These are phyloP conservation scores for Ogataea dorogensis DNA, from an alignment of 805 yeast species.

Conservation along the genomic window DNA sequence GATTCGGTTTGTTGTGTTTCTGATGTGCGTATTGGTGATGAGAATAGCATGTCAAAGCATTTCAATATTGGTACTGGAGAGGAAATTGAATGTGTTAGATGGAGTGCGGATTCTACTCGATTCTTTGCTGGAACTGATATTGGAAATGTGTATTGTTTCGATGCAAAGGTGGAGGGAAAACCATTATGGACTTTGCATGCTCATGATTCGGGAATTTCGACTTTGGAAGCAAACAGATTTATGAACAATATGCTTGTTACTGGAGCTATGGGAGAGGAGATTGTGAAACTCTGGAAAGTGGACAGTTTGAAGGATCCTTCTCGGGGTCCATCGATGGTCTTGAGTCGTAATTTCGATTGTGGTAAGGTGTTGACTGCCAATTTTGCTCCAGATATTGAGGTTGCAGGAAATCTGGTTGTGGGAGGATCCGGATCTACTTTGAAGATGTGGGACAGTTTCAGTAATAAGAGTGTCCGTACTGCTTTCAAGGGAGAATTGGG, in stretches of 20 bases:
- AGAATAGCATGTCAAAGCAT: constrained; percentile 54
- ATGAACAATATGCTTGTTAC: constrained; percentile 77
- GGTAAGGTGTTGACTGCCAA: constrained; percentile 84
- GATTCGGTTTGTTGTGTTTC: constrained; percentile 79
- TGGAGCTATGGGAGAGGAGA: constrained; percentile 88
- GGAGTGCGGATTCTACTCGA: constrained; percentile 53
- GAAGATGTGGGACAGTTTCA: constrained; percentile 90
- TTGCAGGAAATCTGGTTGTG: constrained; percentile 74
- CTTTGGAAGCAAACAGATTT: constrained; percentile 65
- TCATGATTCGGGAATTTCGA: constrained; percentile 90
- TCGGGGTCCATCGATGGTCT: constrained; percentile 72
- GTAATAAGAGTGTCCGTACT: constrained; percentile 74
- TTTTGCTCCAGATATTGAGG: constrained; percentile 83
- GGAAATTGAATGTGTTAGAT: constrained; percentile 79
- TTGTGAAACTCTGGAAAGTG: constrained; percentile 84
- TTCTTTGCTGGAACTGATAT: constrained; percentile 89
- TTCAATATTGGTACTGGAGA: constrained; percentile 58
- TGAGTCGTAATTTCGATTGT: constrained; percentile 88
- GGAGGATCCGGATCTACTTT: constrained; percentile 86
- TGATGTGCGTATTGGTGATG: constrained; percentile 78
- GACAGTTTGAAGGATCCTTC: constrained; percentile 16
- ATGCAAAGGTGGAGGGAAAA: constrained; percentile 62
- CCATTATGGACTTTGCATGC: constrained; percentile 97
- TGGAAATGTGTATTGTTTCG: constrained; percentile 88
- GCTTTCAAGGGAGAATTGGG: constrained; percentile 61